These are phyloP conservation scores for Penicillium antarcticum DNA, from an alignment of 495 filamentous ascomycete species.

Conservation along the genomic window DNA sequence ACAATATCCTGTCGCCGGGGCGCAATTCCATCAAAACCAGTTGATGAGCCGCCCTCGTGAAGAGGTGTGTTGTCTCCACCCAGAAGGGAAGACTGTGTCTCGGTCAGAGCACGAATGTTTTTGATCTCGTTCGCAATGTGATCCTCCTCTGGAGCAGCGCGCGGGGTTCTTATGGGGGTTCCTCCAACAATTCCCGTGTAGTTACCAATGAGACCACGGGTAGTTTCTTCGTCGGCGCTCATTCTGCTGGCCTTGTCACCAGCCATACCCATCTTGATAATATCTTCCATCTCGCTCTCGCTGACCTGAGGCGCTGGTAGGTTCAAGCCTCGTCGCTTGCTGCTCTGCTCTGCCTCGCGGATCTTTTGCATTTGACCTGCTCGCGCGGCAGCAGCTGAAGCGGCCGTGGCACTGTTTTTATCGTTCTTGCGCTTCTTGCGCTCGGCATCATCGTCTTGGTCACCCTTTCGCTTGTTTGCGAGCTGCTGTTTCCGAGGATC, in stretches of 20 bases:
- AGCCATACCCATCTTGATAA: slow-evolving; percentile 97
- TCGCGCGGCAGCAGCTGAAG: slow-evolving; percentile 83
- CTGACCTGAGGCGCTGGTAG: slow-evolving; percentile 88
- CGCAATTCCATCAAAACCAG: slow-evolving; percentile 82
- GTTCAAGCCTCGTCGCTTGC: slow-evolving; percentile 76
- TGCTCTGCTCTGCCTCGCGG: slow-evolving; percentile 93
- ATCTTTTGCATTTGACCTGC: slow-evolving; percentile 96
- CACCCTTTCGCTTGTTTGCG: slow-evolving; percentile 92
- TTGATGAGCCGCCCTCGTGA: slow-evolving; percentile 74
- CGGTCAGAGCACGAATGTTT: slow-evolving; percentile 88
- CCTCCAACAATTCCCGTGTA: slow-evolving; percentile 77
- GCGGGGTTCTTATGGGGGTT: slow-evolving; percentile 87
- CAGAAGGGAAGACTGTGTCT: slow-evolving; percentile 92
- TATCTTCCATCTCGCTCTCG: slow-evolving; percentile 91
- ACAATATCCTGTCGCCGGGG: slow-evolving; percentile 76
- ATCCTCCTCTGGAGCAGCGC: slow-evolving; percentile 88
- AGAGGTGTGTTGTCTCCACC: slow-evolving; percentile 93
- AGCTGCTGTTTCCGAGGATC: slow-evolving; percentile 94
- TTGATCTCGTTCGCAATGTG: slow-evolving; percentile 93
- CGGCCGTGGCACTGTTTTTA: slow-evolving; percentile 70
- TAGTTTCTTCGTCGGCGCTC: slow-evolving; percentile 78
- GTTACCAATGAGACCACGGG: slow-evolving; percentile 79
- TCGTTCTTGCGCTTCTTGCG: slow-evolving; percentile 84
- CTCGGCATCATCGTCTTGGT: slow-evolving; percentile 77
- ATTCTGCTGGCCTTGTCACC: slow-evolving; percentile 80